Percentiles rank a stretch among this genome's conserved stretches.
Evolutionary conservation across 2,329 filamentous ascomycete genomes (phyloP).

Genomic region (Diaporthe citriasiana): DNA sequence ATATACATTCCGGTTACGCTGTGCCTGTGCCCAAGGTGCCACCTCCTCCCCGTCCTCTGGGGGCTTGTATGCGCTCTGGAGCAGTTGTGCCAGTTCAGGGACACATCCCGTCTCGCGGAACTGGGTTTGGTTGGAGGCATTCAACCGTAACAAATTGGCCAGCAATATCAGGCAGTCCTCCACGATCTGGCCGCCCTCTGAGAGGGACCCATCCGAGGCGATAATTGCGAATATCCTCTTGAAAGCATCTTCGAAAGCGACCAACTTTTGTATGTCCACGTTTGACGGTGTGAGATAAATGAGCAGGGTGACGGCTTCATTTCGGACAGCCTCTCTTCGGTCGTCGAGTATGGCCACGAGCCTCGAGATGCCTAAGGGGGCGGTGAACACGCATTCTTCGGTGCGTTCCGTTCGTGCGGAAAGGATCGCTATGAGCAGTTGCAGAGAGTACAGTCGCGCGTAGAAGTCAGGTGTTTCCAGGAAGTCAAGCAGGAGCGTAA

Average conservation of each 20-base stretch:
- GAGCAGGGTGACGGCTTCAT: constrained; percentile 88
- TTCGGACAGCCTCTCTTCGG: constrained; percentile 85
- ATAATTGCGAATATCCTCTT: constrained; percentile 88
- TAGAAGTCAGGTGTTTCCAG: constrained; percentile 91
- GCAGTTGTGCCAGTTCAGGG: constrained; percentile 76
- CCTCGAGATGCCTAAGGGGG: constrained; percentile 88
- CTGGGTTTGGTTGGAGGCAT: constrained; percentile 91
- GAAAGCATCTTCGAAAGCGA: constrained; percentile 95
- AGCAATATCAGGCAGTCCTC: constrained; percentile 94
- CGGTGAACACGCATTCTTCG: constrained; percentile 93
- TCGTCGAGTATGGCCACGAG: constrained; percentile 90
- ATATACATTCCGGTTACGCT: constrained; percentile 91
- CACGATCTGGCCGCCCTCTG: constrained; percentile 86
- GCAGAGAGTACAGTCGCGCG: constrained; percentile 89
- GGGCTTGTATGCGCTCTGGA: constrained; percentile 71
- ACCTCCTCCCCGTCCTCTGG: constrained; percentile 70
- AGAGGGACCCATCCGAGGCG: constrained; percentile 82
- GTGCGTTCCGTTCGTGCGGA: constrained; percentile 89
- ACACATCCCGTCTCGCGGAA: constrained; percentile 93
- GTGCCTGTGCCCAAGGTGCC: constrained; percentile 80
- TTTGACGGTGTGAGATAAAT: constrained; percentile 91
- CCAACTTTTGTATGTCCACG: constrained; percentile 91
- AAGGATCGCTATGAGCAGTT: constrained; percentile 89
- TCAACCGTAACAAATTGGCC: constrained; percentile 88
- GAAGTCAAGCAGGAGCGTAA: constrained; percentile 89